phyloP scores from a whole-genome alignment of 495 filamentous ascomycete species.

The Aspergillus ellipticus region DNA sequence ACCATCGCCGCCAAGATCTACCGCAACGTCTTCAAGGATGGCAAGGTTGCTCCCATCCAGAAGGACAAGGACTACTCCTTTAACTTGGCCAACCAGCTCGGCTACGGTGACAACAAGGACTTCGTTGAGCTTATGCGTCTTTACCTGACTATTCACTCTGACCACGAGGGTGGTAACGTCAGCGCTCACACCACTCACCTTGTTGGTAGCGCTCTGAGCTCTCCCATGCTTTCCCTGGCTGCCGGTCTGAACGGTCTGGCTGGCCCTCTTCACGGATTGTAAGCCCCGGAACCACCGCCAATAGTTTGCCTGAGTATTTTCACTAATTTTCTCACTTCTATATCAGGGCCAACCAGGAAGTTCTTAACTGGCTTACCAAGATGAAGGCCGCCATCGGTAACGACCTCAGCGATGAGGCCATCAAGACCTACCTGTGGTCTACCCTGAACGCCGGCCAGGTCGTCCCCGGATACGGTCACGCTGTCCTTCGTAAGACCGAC shows the following conservation, averaged over 20 bases:
- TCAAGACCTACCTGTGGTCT: conserved; percentile 97
- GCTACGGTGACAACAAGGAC: conserved; percentile 90
- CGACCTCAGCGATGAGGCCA: conserved; percentile 89
- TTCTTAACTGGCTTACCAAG: conserved; percentile 96
- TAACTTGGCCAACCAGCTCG: conserved; percentile 99
- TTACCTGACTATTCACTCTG: conserved; percentile 98
- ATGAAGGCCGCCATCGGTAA: conserved; percentile 96
- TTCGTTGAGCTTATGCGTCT: conserved; percentile 97
- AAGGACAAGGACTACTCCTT: conserved; percentile 97
- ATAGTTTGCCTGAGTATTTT: not conserved
- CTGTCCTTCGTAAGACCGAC: conserved; percentile 98
- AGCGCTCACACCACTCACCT: conserved; percentile 97
- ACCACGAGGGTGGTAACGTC: conserved; percentile 99
- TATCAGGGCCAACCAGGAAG: conserved; percentile 88
- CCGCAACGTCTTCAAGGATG: conserved; percentile 99
- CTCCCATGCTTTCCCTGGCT: conserved; percentile 91
- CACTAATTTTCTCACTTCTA: conserved; percentile 17
- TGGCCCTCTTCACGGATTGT: conserved; percentile 94
- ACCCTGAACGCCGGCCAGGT: conserved; percentile 94
- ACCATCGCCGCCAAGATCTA: conserved; percentile 98
- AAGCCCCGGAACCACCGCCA: conserved; percentile 14
- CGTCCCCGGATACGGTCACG: conserved; percentile 97
- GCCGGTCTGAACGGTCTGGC: conserved; percentile 97
- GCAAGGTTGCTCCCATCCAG: conserved; percentile 91
- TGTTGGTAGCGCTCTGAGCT: conserved; percentile 94